These are phyloP conservation scores for Rhododendron henanense DNA, from an alignment of 148 eudicot genomes.

Conservation along the genomic window DNA sequence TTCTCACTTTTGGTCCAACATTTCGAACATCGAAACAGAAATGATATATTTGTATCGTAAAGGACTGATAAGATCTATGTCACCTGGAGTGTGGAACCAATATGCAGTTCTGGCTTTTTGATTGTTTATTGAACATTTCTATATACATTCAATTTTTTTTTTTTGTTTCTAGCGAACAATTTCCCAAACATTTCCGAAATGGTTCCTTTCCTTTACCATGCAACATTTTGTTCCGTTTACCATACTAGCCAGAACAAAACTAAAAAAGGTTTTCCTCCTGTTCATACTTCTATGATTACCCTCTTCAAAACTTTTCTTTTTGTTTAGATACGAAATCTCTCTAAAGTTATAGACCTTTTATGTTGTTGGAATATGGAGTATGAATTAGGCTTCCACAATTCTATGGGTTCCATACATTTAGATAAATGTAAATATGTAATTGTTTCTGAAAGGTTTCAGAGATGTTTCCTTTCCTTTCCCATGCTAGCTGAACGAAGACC, in stretches of 20 bases:
- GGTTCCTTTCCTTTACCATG: not conserved
- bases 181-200: not conserved
- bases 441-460: not conserved
- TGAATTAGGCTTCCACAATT: not conserved
- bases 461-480: not conserved
- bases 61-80: not conserved
- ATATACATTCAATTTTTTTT: not conserved
- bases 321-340: not conserved
- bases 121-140: not conserved
- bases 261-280: not conserved
- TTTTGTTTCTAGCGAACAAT: not conserved
- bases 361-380: not conserved
- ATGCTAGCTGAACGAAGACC: not conserved
- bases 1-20: not conserved
- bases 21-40: not conserved
- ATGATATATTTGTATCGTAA: not conserved
- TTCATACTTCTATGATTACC: not conserved
- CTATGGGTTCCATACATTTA: not conserved
- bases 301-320: not conserved
- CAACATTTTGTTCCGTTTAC: not conserved
- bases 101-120: not conserved
- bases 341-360: not conserved
- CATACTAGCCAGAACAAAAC: not conserved
- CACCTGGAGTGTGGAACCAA: not conserved
- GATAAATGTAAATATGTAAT: not conserved